Conservation (phyloP, 78 protist species). For the Mantamonas sphyraenae region DNA sequence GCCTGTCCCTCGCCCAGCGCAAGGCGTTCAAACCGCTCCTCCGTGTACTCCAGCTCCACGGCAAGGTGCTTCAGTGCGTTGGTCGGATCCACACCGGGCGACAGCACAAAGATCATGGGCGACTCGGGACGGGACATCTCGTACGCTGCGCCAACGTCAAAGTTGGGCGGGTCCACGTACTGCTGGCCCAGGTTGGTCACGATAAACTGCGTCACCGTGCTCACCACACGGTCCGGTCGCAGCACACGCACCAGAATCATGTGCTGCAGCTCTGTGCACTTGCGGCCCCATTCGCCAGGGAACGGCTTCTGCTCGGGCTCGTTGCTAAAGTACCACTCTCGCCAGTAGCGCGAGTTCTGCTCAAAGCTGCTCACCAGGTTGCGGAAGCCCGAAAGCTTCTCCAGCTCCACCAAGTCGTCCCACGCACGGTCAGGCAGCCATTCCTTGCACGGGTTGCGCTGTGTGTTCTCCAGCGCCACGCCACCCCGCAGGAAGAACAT, state of each 20-base stretch:
- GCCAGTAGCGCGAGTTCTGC: constrained; percentile 60
- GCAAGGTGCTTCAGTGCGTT: constrained; percentile 42
- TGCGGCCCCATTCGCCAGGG: constrained; percentile 72
- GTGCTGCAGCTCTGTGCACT: constrained; percentile 57
- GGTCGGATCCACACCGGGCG: constrained; percentile 80
- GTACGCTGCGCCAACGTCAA: constrained; percentile 36
- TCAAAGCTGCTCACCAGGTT: constrained; percentile 40
- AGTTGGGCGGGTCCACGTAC: constrained; percentile 70
- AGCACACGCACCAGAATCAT: constrained; percentile 69
- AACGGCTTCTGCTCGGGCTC: constrained; percentile 65
- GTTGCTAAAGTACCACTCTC: constrained; percentile 49
- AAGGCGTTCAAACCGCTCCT: constrained; percentile 28
- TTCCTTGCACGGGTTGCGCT: constrained; percentile 49
- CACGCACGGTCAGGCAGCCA: constrained; percentile 68
- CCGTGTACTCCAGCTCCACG: constrained; percentile 6
- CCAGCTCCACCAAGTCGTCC: constrained; percentile 75
- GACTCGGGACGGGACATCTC: constrained; percentile 16
- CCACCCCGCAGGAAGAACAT: constrained; percentile 76
- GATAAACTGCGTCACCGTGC: constrained; percentile 47
- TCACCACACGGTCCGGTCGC: constrained; percentile 78
- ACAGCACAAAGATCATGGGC: constrained; percentile 78
- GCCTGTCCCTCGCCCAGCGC: constrained; percentile 83
- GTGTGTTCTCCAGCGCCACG: constrained; percentile 49
- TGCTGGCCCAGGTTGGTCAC: constrained; percentile 36
- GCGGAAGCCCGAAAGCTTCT: constrained; percentile 42